Conservation (phyloP, 73 alveolate genomes). For the Paramecium caudatum region DNA sequence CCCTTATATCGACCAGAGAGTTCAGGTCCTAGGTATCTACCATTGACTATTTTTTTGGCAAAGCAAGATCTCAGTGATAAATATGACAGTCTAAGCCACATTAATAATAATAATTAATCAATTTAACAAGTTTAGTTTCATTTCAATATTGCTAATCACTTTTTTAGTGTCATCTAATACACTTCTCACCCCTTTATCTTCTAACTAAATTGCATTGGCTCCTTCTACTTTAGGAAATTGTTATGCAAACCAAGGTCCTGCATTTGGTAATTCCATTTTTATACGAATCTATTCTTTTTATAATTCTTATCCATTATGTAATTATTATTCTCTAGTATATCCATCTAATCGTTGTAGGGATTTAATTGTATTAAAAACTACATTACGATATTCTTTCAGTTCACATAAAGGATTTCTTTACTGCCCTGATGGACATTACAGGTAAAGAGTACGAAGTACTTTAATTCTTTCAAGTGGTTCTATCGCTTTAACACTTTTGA, state of each 20-base stretch:
- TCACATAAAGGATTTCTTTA: constrained; percentile 31
- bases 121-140: constrained; percentile 29
- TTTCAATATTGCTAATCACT: background rate
- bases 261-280: constrained; percentile 5
- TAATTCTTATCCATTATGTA: constrained; percentile 10
- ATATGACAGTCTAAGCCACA: constrained; percentile 77
- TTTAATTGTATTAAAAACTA: background rate
- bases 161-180: constrained; percentile 1
- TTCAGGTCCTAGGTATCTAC: constrained; percentile 58
- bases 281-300: background rate
- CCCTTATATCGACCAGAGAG: constrained; percentile 70
- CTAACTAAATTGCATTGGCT: background rate
- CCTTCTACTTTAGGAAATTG: constrained; percentile 44
- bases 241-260: constrained; percentile 49
- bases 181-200: background rate
- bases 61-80: constrained; percentile 63
- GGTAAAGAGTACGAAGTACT: background rate
- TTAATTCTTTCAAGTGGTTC: background rate
- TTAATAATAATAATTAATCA: constrained; percentile 33
- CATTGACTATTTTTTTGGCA: constrained; percentile 56
- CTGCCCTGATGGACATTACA: constrained; percentile 11
- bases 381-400: background rate
- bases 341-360: background rate
- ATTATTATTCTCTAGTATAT: constrained; percentile 30
- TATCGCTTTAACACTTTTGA: constrained; percentile 10